Base-by-base conservation (phyloP, 371 early-diverging fungal genomes). In the Mortierella sp. region DNA sequence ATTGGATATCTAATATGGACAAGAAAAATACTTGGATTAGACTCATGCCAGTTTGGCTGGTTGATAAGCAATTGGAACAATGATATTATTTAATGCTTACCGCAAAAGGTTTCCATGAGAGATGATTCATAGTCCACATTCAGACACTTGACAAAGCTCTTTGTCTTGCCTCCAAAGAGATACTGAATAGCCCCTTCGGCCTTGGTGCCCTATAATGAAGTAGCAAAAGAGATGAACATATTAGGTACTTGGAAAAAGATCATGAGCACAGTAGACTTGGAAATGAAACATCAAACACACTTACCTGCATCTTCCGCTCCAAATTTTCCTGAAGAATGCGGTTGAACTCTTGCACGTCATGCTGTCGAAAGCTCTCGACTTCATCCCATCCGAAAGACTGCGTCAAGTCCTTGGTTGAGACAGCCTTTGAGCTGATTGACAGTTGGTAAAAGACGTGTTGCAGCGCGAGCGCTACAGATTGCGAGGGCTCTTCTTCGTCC, bases 311-410 rank as follows among this genome's bases (percentile, higher is more conserved):
- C 88, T 97, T 97, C 61, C 89, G 93, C 89, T 98, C 99, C 69
- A 99, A 89, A 83, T 96, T 96, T 85, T 99, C 98, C 89, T 98
- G 98, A 69, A 99, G 89, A 8, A 98, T 97, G 61, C 99, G 93
- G 89, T 97, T 97, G 83, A 99, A 97, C 87, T 98, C 99, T 83
- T 98, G 98, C 19, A 99, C 97, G 87, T 99, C 99, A 87, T 98
- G 99, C 89, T 99, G 99, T 93, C 94, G 95, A 84, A 98, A 99
- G 11, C 98, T 94, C 55, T 98, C 99, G 71, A 94, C 78, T 2
- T 98, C 93, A 88, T 98, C 96, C 99, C 99, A 99, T 5, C 99
- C 99, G 91, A 99, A 99, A 0, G 97, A 96, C 82, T 93, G 94
- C 4, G 99, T 99, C 77, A 99, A 86, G 87, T 98, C 99, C 1